phyloP scores from a whole-genome alignment of 2,329 filamentous ascomycete species.

The Neobulgaria alba region DNA sequence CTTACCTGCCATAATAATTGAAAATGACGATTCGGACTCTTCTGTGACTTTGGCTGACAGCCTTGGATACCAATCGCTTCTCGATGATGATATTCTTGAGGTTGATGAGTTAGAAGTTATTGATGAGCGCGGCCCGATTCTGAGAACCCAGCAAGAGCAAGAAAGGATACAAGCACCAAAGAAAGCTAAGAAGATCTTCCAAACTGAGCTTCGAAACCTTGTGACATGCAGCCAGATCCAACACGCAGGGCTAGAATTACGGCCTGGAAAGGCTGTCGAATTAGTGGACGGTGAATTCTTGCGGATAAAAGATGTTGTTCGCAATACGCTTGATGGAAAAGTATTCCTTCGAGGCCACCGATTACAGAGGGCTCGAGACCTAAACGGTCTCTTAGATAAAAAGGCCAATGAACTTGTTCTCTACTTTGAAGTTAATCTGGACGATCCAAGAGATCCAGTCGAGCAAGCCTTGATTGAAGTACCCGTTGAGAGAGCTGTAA shows the following conservation, averaged over 20 bases:
- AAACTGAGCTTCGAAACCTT: constrained; percentile 19
- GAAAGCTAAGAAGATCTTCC: constrained; percentile 8
- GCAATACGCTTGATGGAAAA: constrained; percentile 13
- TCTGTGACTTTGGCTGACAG: background rate
- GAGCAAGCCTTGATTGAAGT: constrained; percentile 38
- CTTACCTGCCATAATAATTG: background rate
- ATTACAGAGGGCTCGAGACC: constrained; percentile 29
- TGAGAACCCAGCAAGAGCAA: constrained; percentile 6
- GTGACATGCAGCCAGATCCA: too few species aligned
- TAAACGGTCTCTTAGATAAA: constrained; percentile 31
- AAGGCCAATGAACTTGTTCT: constrained; percentile 39
- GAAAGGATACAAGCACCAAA: constrained; percentile 1
- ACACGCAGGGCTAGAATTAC: constrained; percentile 30
- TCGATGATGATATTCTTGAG: constrained; percentile 5
- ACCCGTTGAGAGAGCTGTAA: constrained; percentile 29
- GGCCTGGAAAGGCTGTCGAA: constrained; percentile 16
- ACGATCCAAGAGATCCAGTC: constrained; percentile 28
- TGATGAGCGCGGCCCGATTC: background rate
- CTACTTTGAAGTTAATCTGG: constrained; percentile 30
- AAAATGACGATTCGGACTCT: background rate
- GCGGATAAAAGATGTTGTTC: constrained; percentile 31
- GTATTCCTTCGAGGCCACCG: constrained; percentile 34
- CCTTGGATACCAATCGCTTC: too few species aligned
- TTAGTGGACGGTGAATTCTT: constrained; percentile 29
- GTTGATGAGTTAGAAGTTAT: constrained; percentile 5